Evolutionary conservation across 106 monocot genomes (phyloP).

Genomic region (Narthecium ossifragum): DNA sequence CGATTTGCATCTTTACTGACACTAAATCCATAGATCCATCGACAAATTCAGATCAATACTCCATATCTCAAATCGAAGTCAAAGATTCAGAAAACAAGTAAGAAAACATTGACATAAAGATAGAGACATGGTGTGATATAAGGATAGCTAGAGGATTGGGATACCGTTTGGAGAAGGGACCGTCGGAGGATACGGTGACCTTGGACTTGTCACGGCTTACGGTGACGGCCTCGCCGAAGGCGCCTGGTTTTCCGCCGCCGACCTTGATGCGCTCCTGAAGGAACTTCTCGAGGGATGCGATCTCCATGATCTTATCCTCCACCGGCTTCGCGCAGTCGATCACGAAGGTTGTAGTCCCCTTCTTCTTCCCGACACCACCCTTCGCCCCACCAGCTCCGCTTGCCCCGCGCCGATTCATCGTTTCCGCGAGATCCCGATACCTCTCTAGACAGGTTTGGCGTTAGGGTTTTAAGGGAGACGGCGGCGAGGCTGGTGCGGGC

Average conservation of each 20-base stretch:
- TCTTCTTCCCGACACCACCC: neutral
- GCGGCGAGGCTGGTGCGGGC: no score
- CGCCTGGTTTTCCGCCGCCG: neutral
- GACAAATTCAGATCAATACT: no score
- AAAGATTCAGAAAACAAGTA: no score
- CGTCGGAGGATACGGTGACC: neutral
- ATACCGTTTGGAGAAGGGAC: neutral
- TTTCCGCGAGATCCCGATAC: neutral
- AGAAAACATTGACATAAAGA: no score
- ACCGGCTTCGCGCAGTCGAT: neutral
- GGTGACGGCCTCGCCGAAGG: neutral
- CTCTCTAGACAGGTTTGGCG: neutral
- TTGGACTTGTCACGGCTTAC: neutral
- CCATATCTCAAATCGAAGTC: no score
- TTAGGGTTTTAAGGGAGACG: neutral
- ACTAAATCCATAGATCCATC: no score
- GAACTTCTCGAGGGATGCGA: neutral
- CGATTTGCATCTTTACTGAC: no score
- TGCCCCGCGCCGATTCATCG: neutral
- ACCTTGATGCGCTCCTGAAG: constrained; percentile 1
- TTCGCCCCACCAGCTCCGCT: neutral
- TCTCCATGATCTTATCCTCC: neutral
- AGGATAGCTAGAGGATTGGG: no score
- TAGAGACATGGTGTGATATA: no score
- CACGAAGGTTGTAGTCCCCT: neutral